phyloP scores from a whole-genome alignment of 2,329 filamentous ascomycete genomes.

The Trichophyton simii region DNA sequence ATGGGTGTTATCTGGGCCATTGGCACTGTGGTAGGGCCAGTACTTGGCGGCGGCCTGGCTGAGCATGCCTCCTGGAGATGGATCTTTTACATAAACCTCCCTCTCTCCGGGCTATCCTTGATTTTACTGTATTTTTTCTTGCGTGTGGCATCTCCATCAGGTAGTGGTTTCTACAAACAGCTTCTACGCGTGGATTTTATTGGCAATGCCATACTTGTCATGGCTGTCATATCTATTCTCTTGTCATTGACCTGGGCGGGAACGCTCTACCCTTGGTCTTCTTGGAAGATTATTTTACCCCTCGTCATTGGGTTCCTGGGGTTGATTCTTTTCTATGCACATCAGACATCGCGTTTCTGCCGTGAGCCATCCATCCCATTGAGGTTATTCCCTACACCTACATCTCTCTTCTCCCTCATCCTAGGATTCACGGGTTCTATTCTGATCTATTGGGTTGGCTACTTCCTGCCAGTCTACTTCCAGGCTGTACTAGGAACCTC shows the following conservation, averaged over 20 bases:
- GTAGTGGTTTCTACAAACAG: slow-evolving; percentile 24
- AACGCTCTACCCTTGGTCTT: slow-evolving; percentile 22
- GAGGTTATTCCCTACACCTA: background rate
- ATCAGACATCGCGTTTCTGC: slow-evolving; percentile 23
- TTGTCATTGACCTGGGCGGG: slow-evolving; percentile 30
- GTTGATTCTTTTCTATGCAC: slow-evolving; percentile 21
- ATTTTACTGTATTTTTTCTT: slow-evolving; percentile 23
- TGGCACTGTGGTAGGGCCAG: background rate
- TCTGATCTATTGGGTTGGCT: slow-evolving; percentile 8
- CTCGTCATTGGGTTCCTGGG: slow-evolving; percentile 26
- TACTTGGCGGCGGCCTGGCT: background rate
- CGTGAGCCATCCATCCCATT: slow-evolving; percentile 30
- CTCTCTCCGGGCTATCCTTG: slow-evolving; percentile 20
- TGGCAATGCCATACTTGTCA: slow-evolving; percentile 26
- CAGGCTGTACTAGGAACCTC: slow-evolving; percentile 28
- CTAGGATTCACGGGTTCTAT: background rate
- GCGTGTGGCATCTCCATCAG: slow-evolving; percentile 14
- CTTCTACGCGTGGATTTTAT: slow-evolving; percentile 22
- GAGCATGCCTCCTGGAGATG: background rate
- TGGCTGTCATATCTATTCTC: slow-evolving; percentile 25
- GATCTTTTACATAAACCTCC: slow-evolving; percentile 29
- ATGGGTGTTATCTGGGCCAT: background rate
- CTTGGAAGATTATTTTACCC: slow-evolving; percentile 2
- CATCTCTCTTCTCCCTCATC: slow-evolving; percentile 6
- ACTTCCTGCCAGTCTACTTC: slow-evolving; percentile 31